Base-by-base conservation (phyloP, 202 grass and related monocot genomes). In the Hordeum pubiflorum region DNA sequence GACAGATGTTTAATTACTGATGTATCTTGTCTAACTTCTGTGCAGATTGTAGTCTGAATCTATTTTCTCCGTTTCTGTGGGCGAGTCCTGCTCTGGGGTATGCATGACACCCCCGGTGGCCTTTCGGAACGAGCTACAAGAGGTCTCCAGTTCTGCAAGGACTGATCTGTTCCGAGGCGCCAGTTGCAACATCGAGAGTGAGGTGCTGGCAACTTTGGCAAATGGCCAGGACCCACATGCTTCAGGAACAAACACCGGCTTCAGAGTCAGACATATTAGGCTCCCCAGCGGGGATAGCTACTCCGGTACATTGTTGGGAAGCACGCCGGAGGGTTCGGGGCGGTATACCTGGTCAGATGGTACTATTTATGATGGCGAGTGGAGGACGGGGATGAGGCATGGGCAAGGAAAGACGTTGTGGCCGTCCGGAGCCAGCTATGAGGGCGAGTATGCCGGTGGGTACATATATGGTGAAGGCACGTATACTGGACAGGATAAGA, bases 91-190 rank as follows among this genome's bases (percentile, higher is more conserved):
- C 26, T 9, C 21, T 36, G 63, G 77, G 50, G 77, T 85, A 81
- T 99, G 96, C 86, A 99, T 99, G 96, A 89, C 96, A 98, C 56
- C 90, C 87, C 88, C 85, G n/a, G 88, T 87, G 84, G 86, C 44
- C 48, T 86, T 87, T 73, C 74, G 40, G 74, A 80, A 95, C 65
- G 90, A 91, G 17, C 41, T 84, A 82, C 87, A 84, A 63, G 48
- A 23, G 24, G 46, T 87, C 80, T 85, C 90, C 68, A 84, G 26
- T 79, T 88, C 87, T 14, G 77, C 44, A 84, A 90, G 86, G 79
- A 56, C 76, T 46, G 79, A 86, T 3, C 87, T 91, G 46, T 87
- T 86, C 48, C 75, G 75, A 17, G 87, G 85, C 21, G 9, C 59
- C 76, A 93, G 87, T 55, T 87, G 84, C 87, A 91, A 87, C 39